Evolutionary conservation across 371 early-diverging fungal genomes (phyloP), one percentile per base, ranked within the genome.

Genomic region (Haplosporangium sp.): DNA sequence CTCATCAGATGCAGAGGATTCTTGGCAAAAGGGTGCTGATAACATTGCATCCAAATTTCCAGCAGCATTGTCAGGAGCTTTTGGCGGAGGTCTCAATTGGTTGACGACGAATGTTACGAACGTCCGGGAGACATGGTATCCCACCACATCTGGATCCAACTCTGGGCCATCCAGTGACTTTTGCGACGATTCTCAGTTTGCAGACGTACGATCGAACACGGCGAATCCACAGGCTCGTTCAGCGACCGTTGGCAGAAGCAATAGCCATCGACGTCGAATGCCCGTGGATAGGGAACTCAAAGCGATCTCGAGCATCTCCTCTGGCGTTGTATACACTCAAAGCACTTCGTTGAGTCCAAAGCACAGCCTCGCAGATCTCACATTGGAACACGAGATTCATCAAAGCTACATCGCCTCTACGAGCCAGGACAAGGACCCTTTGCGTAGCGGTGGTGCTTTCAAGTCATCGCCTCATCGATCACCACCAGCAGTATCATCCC

Each of bases 41-140:
- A 72, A 61, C 7, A 20, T 75, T 50, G 58, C 79, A 2, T 63
- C 68, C 64, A 77, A 72, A 42, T 37, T 71, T 6, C 71, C 67
- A 37, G 60, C 68, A 40, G 79, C 79, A 8, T 37, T 70, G 11
- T 54, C 77, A 0, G 77, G 71, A 12, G 76, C 76, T 8, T 67
- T 76, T 54, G 64, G 67, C 5, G 76, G 70, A 2, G 77, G 62
- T 9, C 43, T 77, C 47, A 72, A 64, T 23, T 52, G 79, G 18
- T 37, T 74, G 14, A 69, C 74, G 5, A 67, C 67, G 67, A 73
- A 73, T 54, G 67, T 74, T 21, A 67, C 67, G 63, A 73, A 73
- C 48, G 67, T 74, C n/a, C 75, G 75, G 0, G 75, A 74, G 10
- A 57, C 71, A 1, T 77, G 72, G 72, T 72, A 72, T 59, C 66